These are phyloP conservation scores for Neobulgaria alba DNA, from an alignment of 2,329 filamentous ascomycete genomes.

Conservation along the genomic window DNA sequence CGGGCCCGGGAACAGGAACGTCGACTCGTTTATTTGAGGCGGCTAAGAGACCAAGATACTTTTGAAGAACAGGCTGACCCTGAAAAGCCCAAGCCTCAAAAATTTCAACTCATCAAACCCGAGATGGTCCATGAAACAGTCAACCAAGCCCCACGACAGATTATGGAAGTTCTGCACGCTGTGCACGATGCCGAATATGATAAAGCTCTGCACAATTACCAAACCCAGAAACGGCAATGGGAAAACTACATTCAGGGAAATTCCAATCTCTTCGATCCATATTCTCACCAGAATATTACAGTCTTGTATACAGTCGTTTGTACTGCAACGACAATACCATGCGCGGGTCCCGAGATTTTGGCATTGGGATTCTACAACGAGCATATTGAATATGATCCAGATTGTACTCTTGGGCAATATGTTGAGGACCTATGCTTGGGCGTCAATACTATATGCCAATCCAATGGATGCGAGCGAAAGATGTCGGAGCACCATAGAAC, in stretches of 20 bases:
- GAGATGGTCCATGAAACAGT: slow-evolving; percentile 88
- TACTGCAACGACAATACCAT: slow-evolving; percentile 87
- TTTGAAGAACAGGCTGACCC: slow-evolving; percentile 45
- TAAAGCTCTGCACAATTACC: slow-evolving; percentile 85
- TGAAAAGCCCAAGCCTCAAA: slow-evolving; percentile 57
- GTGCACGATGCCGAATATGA: slow-evolving; percentile 97
- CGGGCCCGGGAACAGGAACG: slow-evolving; percentile 86
- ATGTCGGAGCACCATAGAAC: slow-evolving; percentile 93
- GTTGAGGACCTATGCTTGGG: slow-evolving; percentile 80
- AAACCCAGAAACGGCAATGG: slow-evolving; percentile 92
- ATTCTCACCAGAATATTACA: slow-evolving; percentile 92
- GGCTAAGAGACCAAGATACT: slow-evolving; percentile 68
- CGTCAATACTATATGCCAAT: slow-evolving; percentile 68
- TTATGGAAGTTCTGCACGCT: slow-evolving; percentile 88
- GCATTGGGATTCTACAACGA: slow-evolving; percentile 92
- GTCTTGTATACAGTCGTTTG: slow-evolving; percentile 91
- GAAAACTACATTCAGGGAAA: slow-evolving; percentile 89
- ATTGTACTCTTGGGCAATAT: slow-evolving; percentile 91
- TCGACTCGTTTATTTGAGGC: slow-evolving; percentile 71
- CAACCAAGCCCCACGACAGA: slow-evolving; percentile 71
- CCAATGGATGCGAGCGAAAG: slow-evolving; percentile 76
- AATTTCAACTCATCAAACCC: slow-evolving; percentile 85
- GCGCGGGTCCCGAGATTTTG: slow-evolving; percentile 82
- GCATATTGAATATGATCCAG: slow-evolving; percentile 65
- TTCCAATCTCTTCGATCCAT: slow-evolving; percentile 84